Evolutionary conservation across 306 rosid species (phyloP).

Genomic region (Alnus glutinosa): DNA sequence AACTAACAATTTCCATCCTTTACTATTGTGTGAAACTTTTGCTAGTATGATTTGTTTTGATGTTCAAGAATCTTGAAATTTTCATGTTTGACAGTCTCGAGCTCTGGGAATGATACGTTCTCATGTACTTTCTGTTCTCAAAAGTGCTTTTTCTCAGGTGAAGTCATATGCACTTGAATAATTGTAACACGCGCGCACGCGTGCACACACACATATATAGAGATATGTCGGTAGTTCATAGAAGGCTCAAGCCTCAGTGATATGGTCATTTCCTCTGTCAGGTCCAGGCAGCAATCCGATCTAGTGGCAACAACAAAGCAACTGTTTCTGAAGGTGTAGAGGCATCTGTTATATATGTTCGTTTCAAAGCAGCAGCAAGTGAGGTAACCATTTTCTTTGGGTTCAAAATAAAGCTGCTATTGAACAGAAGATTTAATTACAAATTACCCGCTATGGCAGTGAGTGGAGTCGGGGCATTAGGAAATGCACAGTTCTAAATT

Average conservation of each 20-base stretch:
- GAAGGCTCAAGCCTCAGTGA: slow-evolving; percentile 1
- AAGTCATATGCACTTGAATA: slow-evolving; percentile 35
- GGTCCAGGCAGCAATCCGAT: slow-evolving; percentile 92
- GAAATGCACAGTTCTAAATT: slow-evolving; percentile 13
- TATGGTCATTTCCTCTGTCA: slow-evolving; percentile 40
- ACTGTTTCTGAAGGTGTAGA: slow-evolving; percentile 95
- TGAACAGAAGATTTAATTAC: slow-evolving; percentile 17
- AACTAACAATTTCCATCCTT: slow-evolving; percentile 1
- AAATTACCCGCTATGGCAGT: not conserved
- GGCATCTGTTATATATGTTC: slow-evolving; percentile 95
- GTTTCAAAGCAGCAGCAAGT: slow-evolving; percentile 97
- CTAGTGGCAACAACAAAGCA: slow-evolving; percentile 64
- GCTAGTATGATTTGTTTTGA: slow-evolving; percentile 18
- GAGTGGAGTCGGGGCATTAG: not conserved
- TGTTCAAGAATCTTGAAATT: slow-evolving; percentile 26
- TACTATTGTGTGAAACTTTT: slow-evolving; percentile 16
- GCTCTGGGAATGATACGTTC: slow-evolving; percentile 95
- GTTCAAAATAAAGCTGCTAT: slow-evolving; percentile 14
- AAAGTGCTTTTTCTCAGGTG: slow-evolving; percentile 97
- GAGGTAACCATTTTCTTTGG: slow-evolving; percentile 55
- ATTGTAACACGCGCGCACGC: slow-evolving; percentile 2
- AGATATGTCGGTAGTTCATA: not conserved
- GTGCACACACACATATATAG: slow-evolving; percentile 1
- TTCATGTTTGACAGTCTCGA: slow-evolving; percentile 72
- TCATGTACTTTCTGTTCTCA: slow-evolving; percentile 81